Evolutionary conservation across 805 yeast genomes (phyloP).

Genomic region (Cyberlindnera maritima): DNA sequence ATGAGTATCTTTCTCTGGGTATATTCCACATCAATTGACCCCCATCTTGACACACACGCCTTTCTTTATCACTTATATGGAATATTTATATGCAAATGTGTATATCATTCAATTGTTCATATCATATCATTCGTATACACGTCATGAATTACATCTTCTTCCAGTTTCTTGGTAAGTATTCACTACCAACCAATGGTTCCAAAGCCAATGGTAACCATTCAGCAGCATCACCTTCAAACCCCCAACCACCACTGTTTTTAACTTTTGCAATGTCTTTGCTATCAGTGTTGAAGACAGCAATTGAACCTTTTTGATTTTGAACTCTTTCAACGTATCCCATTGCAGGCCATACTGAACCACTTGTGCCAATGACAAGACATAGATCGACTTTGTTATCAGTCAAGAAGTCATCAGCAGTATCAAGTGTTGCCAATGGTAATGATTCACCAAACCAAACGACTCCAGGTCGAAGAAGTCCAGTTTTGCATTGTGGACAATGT

Average conservation of each 20-base stretch:
- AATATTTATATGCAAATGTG: background rate
- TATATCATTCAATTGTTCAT: too few relatives aligned
- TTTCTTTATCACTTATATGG: too few relatives aligned
- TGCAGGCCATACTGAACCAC: slow-evolving; percentile 88
- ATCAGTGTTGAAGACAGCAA: slow-evolving; percentile 81
- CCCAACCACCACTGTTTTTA: slow-evolving; percentile 54
- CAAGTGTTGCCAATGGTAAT: slow-evolving; percentile 60
- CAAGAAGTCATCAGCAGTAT: slow-evolving; percentile 69
- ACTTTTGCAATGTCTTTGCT: slow-evolving; percentile 43
- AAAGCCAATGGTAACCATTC: slow-evolving; percentile 64
- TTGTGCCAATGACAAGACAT: slow-evolving; percentile 80
- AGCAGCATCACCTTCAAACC: slow-evolving; percentile 79
- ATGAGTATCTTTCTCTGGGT: too few relatives aligned
- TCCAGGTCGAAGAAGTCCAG: slow-evolving; percentile 74
- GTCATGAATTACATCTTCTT: slow-evolving; percentile 14
- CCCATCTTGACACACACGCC: too few relatives aligned
- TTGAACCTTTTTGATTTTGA: slow-evolving; percentile 67
- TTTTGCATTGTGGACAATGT: slow-evolving; percentile 71
- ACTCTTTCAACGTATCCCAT: slow-evolving; percentile 86
- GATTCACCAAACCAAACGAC: slow-evolving; percentile 97
- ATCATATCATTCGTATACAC: too few relatives aligned
- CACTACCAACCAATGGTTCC: slow-evolving; percentile 44
- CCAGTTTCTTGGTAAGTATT: slow-evolving; percentile 28
- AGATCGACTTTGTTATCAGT: slow-evolving; percentile 56
- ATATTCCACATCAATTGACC: too few relatives aligned